Conservation (phyloP, 2,329 filamentous ascomycete genomes). For the Aspergillus sojae region DNA sequence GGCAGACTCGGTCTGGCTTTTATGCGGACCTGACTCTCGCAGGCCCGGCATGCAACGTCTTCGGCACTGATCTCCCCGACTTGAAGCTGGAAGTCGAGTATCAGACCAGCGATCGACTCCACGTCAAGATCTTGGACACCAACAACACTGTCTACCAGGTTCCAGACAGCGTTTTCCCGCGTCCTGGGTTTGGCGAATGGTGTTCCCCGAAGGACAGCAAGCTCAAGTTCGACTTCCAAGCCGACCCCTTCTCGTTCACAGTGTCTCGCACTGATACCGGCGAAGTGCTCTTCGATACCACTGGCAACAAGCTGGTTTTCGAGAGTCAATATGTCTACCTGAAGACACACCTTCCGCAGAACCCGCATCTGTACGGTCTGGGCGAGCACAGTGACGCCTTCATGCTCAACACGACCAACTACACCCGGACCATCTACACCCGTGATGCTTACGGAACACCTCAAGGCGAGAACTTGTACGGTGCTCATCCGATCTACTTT, state of each 20-base stretch:
- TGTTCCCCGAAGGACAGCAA: background rate
- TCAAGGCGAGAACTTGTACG: constrained; percentile 63
- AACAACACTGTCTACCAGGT: background rate
- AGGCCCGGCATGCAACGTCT: constrained; percentile 63
- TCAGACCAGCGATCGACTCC: constrained; percentile 61
- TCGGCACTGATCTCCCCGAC: constrained; percentile 56
- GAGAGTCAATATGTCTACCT: constrained; percentile 74
- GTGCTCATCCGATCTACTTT: constrained; percentile 72
- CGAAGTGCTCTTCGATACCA: constrained; percentile 63
- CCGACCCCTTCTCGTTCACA: constrained; percentile 27
- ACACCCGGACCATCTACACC: background rate
- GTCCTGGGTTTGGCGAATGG: background rate
- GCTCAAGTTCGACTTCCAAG: background rate
- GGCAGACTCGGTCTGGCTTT: background rate
- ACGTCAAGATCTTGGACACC: constrained; percentile 54
- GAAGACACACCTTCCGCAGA: constrained; percentile 64
- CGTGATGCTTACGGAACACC: background rate
- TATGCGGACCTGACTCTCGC: constrained; percentile 69
- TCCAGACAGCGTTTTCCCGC: background rate
- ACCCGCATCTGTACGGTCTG: constrained; percentile 75
- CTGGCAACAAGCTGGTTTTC: constrained; percentile 65
- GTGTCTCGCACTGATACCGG: constrained; percentile 39
- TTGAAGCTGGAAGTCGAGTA: constrained; percentile 60
- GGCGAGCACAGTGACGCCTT: constrained; percentile 76
- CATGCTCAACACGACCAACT: background rate